Evolutionary conservation across 1,139 yeast genomes (phyloP), one percentile per base, ranked within the genome.

Genomic region (Candida sp.): DNA sequence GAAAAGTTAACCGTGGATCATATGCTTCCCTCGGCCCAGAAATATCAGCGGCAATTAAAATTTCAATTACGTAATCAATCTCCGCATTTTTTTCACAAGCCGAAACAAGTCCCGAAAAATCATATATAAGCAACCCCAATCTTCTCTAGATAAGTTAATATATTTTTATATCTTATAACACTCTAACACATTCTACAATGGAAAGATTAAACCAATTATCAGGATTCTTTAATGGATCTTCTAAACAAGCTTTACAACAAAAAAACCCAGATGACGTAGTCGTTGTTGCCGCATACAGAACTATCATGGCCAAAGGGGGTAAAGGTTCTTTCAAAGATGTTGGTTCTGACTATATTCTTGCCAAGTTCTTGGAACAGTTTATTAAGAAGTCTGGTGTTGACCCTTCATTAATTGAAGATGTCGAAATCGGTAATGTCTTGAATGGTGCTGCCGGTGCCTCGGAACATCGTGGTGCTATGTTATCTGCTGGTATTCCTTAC

Each of bases 401-500:
- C 63, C 81, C 83, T 42, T 64, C 68, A 49, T 62, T 81, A 56
- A 81, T 90, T 50, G 95, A 85, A 56, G 97, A 90, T 56, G 83
- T 90, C 49, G 84, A 85, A 35, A 82, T 87, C 51, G 97, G 97
- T 57, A 90, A 91, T 63, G 97, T 89, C 38, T 76, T 90, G 60
- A 88, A 89, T 68, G 78, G 80, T 44, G 97, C 96, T 47, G 95
- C 96, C 36, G 97, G 97, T 59, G 95, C 91, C 45, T 84, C 84
- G 46, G 97, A 89, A 67, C 96, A 88, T 67, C 78, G 95, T 60
- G 97, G 96, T 42, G 97, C 79, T 43, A 55, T 64, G 46, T 70
- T 73, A 54, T 72, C 77, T 42, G 75, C 77, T 22, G 78, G 78
- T 51, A 66, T 73, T 48, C 79, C 79, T 48, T 60, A 71, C 59